These are phyloP conservation scores for Geopyxis carbonaria DNA, from an alignment of 495 filamentous ascomycete species.

Conservation along the genomic window DNA sequence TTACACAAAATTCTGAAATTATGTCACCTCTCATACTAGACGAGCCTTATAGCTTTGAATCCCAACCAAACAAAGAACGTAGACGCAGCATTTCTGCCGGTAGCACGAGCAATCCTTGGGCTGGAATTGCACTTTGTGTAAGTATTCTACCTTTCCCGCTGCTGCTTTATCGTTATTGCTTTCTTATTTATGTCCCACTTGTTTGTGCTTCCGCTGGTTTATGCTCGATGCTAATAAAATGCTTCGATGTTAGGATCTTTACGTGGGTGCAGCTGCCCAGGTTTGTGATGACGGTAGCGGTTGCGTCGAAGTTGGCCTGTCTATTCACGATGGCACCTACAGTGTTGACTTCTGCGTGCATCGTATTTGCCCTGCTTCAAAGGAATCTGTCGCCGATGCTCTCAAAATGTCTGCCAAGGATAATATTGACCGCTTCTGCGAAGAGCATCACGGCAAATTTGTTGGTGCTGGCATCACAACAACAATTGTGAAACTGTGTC, in stretches of 20 bases:
- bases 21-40: slow-evolving; percentile 3
- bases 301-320: slow-evolving; percentile 40
- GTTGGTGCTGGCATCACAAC: slow-evolving; percentile 44
- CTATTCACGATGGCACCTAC: slow-evolving; percentile 63
- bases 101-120: slow-evolving; percentile 11
- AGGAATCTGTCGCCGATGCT: slow-evolving; percentile 26
- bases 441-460: slow-evolving; percentile 48
- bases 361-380: slow-evolving; percentile 28
- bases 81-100: slow-evolving; percentile 12
- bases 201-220: too few species aligned
- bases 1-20: too few species aligned
- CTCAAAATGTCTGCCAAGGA: slow-evolving; percentile 39
- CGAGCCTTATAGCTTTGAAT: slow-evolving; percentile 2
- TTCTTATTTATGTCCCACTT: too few species aligned
- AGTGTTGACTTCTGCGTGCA: slow-evolving; percentile 57
- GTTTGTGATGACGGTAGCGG: slow-evolving; percentile 34
- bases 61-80: slow-evolving; percentile 6
- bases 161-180: too few species aligned
- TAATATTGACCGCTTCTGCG: slow-evolving; percentile 39
- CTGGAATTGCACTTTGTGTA: slow-evolving; percentile 18
- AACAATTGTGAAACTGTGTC: slow-evolving; percentile 35
- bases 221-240: neutral
- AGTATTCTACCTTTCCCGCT: neutral
- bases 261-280: slow-evolving; percentile 42
- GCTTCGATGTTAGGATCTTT: slow-evolving; percentile 37